These are phyloP conservation scores for Myotisia sp. DNA, from an alignment of 2,329 filamentous ascomycete species.

Conservation along the genomic window DNA sequence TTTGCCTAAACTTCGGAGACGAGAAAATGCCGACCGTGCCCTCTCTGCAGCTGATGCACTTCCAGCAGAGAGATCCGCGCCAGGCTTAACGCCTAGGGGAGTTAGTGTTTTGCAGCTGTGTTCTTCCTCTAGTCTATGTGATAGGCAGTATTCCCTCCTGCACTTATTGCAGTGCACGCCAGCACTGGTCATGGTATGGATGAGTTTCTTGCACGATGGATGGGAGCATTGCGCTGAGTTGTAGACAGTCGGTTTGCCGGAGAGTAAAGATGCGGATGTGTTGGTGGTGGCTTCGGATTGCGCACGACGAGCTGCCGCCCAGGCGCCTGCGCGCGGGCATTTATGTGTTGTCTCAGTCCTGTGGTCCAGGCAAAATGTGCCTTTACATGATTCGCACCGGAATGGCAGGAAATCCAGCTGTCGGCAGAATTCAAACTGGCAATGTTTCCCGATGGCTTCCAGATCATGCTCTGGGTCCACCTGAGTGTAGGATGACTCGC, in stretches of 20 bases:
- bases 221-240: conserved; percentile 40
- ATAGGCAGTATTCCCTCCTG: conserved; percentile 37
- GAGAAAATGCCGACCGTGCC: conserved; percentile 59
- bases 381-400: conserved; percentile 72
- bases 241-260: conserved; percentile 40
- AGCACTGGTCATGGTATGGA: conserved; percentile 37
- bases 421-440: conserved; percentile 80
- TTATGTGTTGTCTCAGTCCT: conserved; percentile 71
- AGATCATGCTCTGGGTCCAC: conserved; percentile 52
- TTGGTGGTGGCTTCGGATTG: conserved; percentile 17
- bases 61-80: background rate
- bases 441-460: conserved; percentile 76
- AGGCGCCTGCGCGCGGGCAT: conserved; percentile 47
- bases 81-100: conserved; percentile 41
- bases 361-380: conserved; percentile 86
- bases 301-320: conserved; percentile 39
- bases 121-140: conserved; percentile 44
- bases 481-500: conserved; percentile 22
- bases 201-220: conserved; percentile 37
- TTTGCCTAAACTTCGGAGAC: conserved; percentile 65
- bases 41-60: conserved; percentile 41
- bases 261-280: conserved; percentile 18
- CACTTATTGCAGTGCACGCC: conserved; percentile 38
- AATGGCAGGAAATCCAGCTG: conserved; percentile 95
- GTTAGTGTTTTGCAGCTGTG: conserved; percentile 69